Conservation (phyloP, 2,329 filamentous ascomycete genomes). For the Colletotrichum plurivorum region DNA sequence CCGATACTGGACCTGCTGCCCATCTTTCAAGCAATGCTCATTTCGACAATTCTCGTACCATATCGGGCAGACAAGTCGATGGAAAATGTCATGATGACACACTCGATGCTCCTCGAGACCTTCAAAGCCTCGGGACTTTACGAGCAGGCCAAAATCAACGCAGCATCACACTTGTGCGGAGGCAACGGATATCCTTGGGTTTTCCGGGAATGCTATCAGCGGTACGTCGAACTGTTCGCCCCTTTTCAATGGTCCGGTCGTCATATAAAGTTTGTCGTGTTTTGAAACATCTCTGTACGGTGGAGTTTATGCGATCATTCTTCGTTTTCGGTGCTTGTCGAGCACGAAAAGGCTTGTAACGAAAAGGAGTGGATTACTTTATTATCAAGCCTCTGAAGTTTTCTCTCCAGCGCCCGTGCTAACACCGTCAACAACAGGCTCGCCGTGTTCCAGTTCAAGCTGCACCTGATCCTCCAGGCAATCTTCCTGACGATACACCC, state of each 20-base stretch:
- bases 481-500: conserved; percentile 33
- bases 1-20: conserved; percentile 16
- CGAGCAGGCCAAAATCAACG: conserved; percentile 23
- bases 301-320: too few relatives aligned
- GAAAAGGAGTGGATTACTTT: too few relatives aligned
- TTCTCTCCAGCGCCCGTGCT: background rate
- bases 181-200: conserved; percentile 13
- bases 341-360: too few relatives aligned
- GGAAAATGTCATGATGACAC: conserved; percentile 32
- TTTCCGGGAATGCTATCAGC: conserved; percentile 28
- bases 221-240: background rate
- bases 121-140: conserved; percentile 28
- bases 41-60: conserved; percentile 26
- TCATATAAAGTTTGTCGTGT: too few relatives aligned
- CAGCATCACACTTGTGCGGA: conserved; percentile 1
- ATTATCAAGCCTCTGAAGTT: too few relatives aligned
- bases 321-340: too few relatives aligned
- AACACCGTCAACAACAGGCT: background rate
- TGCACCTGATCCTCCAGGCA: conserved; percentile 34
- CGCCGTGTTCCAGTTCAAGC: conserved; percentile 34
- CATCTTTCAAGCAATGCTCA: conserved; percentile 26
- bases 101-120: conserved; percentile 27
- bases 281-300: too few relatives aligned
- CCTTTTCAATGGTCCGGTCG: too few relatives aligned
- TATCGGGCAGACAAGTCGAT: conserved; percentile 29